phyloP scores from a whole-genome alignment of 179 eudicot genomes.

The Spergularia azorica region DNA sequence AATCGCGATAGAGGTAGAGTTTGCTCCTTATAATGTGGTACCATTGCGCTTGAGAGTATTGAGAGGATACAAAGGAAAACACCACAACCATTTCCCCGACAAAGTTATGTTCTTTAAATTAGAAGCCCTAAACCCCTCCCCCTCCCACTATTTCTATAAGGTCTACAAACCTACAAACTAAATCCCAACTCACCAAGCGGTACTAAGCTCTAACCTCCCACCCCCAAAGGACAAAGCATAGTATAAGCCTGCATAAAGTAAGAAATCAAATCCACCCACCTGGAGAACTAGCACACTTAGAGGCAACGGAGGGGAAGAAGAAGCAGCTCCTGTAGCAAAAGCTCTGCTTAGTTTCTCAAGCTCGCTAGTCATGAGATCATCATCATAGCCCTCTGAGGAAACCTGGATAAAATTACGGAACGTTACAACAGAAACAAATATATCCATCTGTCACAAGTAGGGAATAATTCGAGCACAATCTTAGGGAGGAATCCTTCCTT shows the following conservation, averaged over 20 bases:
- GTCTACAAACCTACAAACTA: too few species aligned
- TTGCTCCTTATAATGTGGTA: too few species aligned
- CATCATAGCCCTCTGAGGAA: slow-evolving; percentile 59
- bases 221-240: not conserved
- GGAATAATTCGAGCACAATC: not conserved
- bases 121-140: too few species aligned
- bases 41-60: too few species aligned
- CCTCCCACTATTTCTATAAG: too few species aligned
- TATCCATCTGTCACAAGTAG: not conserved
- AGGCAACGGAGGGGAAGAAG: slow-evolving; percentile 60
- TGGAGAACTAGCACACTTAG: slow-evolving; percentile 72
- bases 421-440: too few species aligned
- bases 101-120: too few species aligned
- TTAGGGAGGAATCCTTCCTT: not conserved
- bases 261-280: slow-evolving; percentile 38
- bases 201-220: too few species aligned
- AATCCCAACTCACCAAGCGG: too few species aligned
- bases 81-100: too few species aligned
- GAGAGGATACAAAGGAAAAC: too few species aligned
- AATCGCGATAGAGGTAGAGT: too few species aligned
- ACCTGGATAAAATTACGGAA: slow-evolving; percentile 44
- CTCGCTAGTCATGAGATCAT: slow-evolving; percentile 51
- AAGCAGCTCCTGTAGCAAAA: slow-evolving; percentile 54
- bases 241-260: not conserved
- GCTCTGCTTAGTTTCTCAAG: slow-evolving; percentile 63